Evolutionary conservation across 1,284 basidiomycete species (phyloP), one percentile per base, ranked within the genome.

Genomic region (Acaromyces ingoldii): DNA sequence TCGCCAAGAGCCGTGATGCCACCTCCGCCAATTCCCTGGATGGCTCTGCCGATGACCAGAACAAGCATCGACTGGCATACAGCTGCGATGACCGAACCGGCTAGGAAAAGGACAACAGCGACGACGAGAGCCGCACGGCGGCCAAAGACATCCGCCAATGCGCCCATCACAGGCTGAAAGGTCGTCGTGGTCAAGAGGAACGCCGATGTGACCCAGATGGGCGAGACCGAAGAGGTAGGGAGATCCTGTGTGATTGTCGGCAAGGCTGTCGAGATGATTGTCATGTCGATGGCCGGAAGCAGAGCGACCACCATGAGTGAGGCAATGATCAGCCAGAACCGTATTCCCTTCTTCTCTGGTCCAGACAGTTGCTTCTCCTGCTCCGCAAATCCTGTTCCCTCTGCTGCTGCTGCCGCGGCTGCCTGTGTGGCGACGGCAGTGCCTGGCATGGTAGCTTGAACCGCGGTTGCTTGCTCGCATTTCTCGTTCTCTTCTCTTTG

Each of bases 1-100:
- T 76, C 77, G 15, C 75, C 68, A 17, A 79, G 58, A 6, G 77
- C 77, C n/a, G 79, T 60, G 33, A 80, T 68, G 6, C 78, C 78
- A 11, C 79, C 78, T 22, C 72, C 78, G 5, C 79, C 79, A 15
- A 78, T 65, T 9, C 79, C 79, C 45, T 76, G 75, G 5, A 80
- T 47, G 7, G 56, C 62, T n/a, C 64, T 57, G 19, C 60, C 64
- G 44, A 58, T 49, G 39, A 55, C 49, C 3, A 67, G 52, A 6
- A 58, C 43, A 21, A 59, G 34, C 17, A 64, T 56, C 42, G 38
- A 54, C 25, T 54, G 45, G 9, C 62, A 53, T 6, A 55, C 47
- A 4, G 57, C 62, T 42, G 62, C 58, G 29, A 60, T 25, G 41
- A 67, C 33, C 33, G 58, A 61, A 10, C 64, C 64, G 21, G 55